Conservation (phyloP, 441 rosid genomes). For the Pelargonium australe region DNA sequence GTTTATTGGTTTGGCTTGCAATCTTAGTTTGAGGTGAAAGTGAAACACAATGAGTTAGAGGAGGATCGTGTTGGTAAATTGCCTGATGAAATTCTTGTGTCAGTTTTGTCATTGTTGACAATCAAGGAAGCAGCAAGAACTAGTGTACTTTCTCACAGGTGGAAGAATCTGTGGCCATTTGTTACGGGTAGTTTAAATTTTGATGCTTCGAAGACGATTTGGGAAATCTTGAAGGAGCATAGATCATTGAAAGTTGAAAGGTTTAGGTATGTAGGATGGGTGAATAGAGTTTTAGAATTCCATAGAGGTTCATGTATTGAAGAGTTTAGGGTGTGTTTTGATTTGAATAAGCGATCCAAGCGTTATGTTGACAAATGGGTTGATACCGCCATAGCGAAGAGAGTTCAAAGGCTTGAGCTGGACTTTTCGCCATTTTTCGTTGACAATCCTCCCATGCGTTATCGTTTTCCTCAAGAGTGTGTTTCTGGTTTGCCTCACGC, state of each 20-base stretch:
- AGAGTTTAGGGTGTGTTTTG: slow-evolving; percentile 11
- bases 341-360: slow-evolving; percentile 16
- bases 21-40: slow-evolving; percentile 1
- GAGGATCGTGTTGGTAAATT: slow-evolving; percentile 15
- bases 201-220: slow-evolving; percentile 5
- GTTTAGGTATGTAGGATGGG: slow-evolving; percentile 20
- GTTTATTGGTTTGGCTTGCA: slow-evolving; percentile 3
- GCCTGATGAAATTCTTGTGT: slow-evolving; percentile 26
- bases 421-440: slow-evolving; percentile 12
- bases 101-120: slow-evolving; percentile 20
- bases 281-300: slow-evolving; percentile 11
- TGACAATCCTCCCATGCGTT: slow-evolving; percentile 4
- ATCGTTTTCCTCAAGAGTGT: slow-evolving; percentile 11
- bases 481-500: slow-evolving; percentile 7
- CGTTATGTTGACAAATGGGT: slow-evolving; percentile 19
- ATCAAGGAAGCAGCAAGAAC: slow-evolving; percentile 23
- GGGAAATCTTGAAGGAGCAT: background rate
- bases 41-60: slow-evolving; percentile 5
- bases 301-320: slow-evolving; percentile 13
- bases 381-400: slow-evolving; percentile 8
- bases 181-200: slow-evolving; percentile 13
- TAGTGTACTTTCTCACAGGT: slow-evolving; percentile 17
- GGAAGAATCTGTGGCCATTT: slow-evolving; percentile 21
- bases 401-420: slow-evolving; percentile 20
- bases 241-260: slow-evolving; percentile 13